Base-by-base conservation (phyloP, 1,139 yeast genomes). In the Debaryomyces coudertii region DNA sequence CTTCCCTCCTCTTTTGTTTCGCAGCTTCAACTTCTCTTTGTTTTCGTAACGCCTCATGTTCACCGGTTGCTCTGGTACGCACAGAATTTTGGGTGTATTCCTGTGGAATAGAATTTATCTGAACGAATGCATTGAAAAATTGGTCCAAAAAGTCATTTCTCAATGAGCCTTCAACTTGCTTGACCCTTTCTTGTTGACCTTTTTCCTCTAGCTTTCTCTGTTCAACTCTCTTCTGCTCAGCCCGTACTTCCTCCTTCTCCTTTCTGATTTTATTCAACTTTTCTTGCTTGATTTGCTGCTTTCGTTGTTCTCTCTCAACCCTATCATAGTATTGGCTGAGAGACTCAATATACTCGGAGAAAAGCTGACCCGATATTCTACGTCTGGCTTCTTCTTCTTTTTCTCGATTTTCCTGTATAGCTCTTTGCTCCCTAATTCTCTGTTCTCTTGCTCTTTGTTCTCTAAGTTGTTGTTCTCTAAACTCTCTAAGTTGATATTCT, bases 281-380 rank as follows among this genome's bases (percentile, higher is more conserved):
- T 36, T 41, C 41, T 43, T 22, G 36, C 23, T 46, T 45, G 22
- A 27, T 40, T 12, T 38, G 42, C 27, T 43, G 42, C 40, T 47
- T 31, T 36, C 43, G 36, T 39, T 42, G 29, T 22, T 38, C 36
- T 40, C 35, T 25, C 22, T 16, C 12, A 31, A 38, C 36, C n/a
- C 24, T 15, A 20, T 39, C 27, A 28, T 25, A 28, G 5, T 20
- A 20, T 5, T 38, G 23, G 25, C 15, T 18, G 23, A 38, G 14
- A 11, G 27, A 18, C 5, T 28, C 35, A 12, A 38, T 2, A 25
- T 18, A 25, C 16, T 28, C 25, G 24, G 38, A 35, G 20, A 35
- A 23, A 14, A 33, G 12, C 4, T 33, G 11, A 7, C 18, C 16
- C 9, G 33, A 25, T 2, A 29, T 14, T 1, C 28, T 25, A 15